phyloP scores from a whole-genome alignment of 345 rosid genomes.

The Eutrema japonicum region DNA sequence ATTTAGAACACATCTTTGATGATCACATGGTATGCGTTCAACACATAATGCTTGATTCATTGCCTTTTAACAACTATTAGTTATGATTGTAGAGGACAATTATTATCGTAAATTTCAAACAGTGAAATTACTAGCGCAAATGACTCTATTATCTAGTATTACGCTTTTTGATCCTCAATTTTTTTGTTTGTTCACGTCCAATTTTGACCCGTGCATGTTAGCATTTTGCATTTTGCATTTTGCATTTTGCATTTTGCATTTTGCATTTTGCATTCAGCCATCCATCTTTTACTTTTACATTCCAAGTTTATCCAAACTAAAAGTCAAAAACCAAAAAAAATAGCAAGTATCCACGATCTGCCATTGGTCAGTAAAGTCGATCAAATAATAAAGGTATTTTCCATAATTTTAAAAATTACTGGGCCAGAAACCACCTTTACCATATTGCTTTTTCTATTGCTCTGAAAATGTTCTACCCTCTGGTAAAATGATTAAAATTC shows the following conservation, averaged over 20 bases:
- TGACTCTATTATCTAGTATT: neutral
- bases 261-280: neutral
- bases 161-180: neutral
- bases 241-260: neutral
- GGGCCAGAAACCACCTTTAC: neutral
- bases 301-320: no score
- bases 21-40: slow-evolving; percentile 33
- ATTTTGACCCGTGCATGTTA: no score
- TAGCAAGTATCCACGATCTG: no score
- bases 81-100: slow-evolving; percentile 22
- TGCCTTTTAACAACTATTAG: slow-evolving; percentile 3
- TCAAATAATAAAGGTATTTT: neutral
- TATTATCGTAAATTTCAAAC: neutral
- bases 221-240: neutral
- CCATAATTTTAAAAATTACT: neutral
- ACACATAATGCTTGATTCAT: slow-evolving; percentile 3
- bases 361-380: neutral
- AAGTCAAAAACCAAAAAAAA: no score
- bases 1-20: slow-evolving; percentile 19
- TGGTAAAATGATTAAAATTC: slow-evolving; percentile 26
- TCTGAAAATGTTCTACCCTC: neutral
- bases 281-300: neutral
- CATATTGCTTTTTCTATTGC: neutral
- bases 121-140: neutral
- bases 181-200: no score